Percentiles rank a stretch among this genome's conserved stretches.
Conservation (phyloP, 2,329 filamentous ascomycete genomes). For the Tolypocladium pustulatum region DNA sequence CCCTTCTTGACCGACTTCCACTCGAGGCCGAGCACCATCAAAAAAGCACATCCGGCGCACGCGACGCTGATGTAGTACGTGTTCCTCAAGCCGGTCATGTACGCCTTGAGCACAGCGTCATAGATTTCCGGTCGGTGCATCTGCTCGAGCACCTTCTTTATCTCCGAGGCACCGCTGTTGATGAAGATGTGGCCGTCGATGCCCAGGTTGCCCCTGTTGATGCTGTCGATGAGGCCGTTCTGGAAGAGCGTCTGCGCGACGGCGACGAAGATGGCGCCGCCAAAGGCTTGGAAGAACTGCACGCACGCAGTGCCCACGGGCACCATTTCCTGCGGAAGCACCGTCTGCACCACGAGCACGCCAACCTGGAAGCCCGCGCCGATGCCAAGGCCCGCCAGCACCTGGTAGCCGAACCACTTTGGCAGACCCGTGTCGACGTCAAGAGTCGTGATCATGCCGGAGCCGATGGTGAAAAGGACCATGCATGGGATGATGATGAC, state of each 20-base stretch:
- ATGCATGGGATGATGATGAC: conserved; percentile 29
- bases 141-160: conserved; percentile 29
- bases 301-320: conserved; percentile 40
- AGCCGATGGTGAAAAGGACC: conserved; percentile 32
- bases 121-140: conserved; percentile 31
- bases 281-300: conserved; percentile 54
- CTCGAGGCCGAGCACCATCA: conserved; percentile 30
- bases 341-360: conserved; percentile 40
- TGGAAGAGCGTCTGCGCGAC: conserved; percentile 59
- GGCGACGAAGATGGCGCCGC: conserved; percentile 54
- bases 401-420: conserved; percentile 49
- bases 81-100: conserved; percentile 37
- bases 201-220: conserved; percentile 32
- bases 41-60: conserved; percentile 34
- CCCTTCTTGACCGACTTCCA: conserved; percentile 45
- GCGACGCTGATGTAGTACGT: conserved; percentile 42
- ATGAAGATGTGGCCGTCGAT: conserved; percentile 38
- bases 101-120: conserved; percentile 33
- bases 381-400: conserved; percentile 42
- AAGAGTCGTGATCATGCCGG: conserved; percentile 45
- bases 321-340: conserved; percentile 34
- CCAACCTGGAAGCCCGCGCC: conserved; percentile 37
- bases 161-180: conserved; percentile 41
- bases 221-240: conserved; percentile 46
- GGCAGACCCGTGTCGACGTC: conserved; percentile 31